Conservation (phyloP, 73 alveolate genomes). For the Durusdinium trenchii region DNA sequence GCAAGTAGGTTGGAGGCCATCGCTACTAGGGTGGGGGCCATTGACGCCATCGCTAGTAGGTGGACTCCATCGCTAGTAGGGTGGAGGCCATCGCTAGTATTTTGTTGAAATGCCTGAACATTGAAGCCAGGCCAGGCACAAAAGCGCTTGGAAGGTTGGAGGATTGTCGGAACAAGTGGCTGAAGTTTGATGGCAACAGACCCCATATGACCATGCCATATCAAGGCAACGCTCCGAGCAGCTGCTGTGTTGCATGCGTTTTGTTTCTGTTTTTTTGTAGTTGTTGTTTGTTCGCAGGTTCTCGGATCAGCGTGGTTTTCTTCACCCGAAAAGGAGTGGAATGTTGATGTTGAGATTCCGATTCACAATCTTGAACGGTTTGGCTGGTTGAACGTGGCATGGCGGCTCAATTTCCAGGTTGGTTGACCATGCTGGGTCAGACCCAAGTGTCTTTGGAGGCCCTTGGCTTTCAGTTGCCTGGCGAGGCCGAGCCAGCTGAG, state of each 20-base stretch:
- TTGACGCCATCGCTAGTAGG: background rate
- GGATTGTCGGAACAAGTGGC: slow-evolving; percentile 85
- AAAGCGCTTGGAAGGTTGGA: slow-evolving; percentile 72
- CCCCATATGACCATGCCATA: slow-evolving; percentile 94
- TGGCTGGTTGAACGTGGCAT: too few relatives aligned
- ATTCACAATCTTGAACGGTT: background rate
- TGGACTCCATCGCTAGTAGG: background rate
- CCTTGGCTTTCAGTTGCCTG: slow-evolving; percentile 66
- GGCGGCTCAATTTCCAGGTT: background rate
- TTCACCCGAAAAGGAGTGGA: slow-evolving; percentile 65
- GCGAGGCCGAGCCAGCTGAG: slow-evolving; percentile 14
- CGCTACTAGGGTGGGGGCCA: background rate
- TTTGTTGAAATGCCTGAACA: background rate
- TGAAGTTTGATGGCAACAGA: slow-evolving; percentile 84
- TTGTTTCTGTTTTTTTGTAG: background rate
- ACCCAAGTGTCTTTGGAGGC: slow-evolving; percentile 62
- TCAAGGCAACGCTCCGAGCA: background rate
- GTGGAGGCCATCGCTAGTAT: background rate
- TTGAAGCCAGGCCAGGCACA: slow-evolving; percentile 61
- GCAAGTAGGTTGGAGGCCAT: background rate
- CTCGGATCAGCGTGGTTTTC: slow-evolving; percentile 79
- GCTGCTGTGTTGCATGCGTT: background rate
- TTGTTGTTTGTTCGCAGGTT: background rate
- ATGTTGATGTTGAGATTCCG: background rate
- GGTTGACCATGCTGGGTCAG: slow-evolving; percentile 79